Conservation (phyloP, 2,329 filamentous ascomycete genomes). For the Biscogniauxia mediterranea region DNA sequence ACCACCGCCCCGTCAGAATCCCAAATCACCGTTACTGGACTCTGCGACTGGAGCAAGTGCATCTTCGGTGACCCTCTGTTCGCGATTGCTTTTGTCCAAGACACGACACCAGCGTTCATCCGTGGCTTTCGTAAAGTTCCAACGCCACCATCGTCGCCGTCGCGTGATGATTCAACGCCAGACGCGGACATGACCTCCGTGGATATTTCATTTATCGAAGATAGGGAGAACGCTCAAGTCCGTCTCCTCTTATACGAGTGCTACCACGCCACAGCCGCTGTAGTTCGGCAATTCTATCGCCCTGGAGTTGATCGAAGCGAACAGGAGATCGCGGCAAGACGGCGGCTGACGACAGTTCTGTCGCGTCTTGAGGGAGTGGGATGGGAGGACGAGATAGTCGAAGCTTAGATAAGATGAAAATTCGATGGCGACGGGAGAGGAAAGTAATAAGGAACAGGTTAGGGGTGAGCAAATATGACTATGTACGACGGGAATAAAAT, state of each 20-base stretch:
- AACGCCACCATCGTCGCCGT: conserved; percentile 8
- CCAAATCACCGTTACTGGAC: conserved; percentile 43
- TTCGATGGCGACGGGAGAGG: neutral
- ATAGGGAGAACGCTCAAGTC: conserved; percentile 40
- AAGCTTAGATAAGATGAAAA: conserved; percentile 17
- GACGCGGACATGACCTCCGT: no score
- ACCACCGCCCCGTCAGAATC: conserved; percentile 3
- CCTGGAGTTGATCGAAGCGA: conserved; percentile 45
- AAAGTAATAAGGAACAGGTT: no score
- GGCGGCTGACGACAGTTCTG: conserved; percentile 48
- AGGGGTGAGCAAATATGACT: no score
- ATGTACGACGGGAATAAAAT: no score
- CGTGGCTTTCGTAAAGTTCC: conserved; percentile 40
- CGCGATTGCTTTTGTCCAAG: conserved; percentile 46
- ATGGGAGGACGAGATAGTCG: conserved; percentile 35
- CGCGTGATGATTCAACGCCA: neutral
- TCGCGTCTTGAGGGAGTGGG: conserved; percentile 43
- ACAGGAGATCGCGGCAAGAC: conserved; percentile 52
- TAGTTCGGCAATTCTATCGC: conserved; percentile 57
- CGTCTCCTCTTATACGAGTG: conserved; percentile 57
- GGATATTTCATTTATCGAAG: conserved; percentile 35
- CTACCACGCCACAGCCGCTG: conserved; percentile 52
- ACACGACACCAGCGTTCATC: conserved; percentile 44
- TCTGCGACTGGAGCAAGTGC: conserved; percentile 59
- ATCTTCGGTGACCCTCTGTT: conserved; percentile 61